Conservation (phyloP, 2,329 filamentous ascomycete species). For the Sarocladium oryzae region DNA sequence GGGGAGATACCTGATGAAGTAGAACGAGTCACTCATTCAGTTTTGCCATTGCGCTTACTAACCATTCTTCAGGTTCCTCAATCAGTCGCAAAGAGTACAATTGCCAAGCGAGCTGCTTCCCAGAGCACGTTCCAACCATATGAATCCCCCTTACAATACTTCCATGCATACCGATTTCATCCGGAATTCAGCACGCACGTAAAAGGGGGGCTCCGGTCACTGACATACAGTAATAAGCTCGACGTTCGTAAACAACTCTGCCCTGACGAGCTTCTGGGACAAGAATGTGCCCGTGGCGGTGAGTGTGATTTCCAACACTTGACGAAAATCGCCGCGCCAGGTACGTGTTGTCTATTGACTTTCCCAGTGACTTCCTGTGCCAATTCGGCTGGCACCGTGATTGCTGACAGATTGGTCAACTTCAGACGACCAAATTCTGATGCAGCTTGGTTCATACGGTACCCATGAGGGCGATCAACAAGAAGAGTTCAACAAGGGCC, state of each 20-base stretch:
- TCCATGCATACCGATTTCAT: constrained; percentile 87
- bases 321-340: constrained; percentile 30
- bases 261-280: constrained; percentile 63
- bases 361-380: constrained; percentile 14
- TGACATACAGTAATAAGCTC: constrained; percentile 92
- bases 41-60: no score
- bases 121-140: constrained; percentile 51
- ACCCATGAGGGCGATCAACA: constrained; percentile 56
- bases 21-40: neutral
- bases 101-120: no score
- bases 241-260: constrained; percentile 70
- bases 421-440: constrained; percentile 66
- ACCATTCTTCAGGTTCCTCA: no score
- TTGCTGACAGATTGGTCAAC: constrained; percentile 38
- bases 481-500: constrained; percentile 54
- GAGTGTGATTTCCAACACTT: constrained; percentile 79
- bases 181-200: constrained; percentile 65
- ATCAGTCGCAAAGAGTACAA: no score
- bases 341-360: constrained; percentile 22
- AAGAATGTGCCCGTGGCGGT: constrained; percentile 62
- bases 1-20: neutral
- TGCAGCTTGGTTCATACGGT: constrained; percentile 62
- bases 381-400: constrained; percentile 26
- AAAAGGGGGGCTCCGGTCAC: constrained; percentile 71
- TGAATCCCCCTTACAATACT: constrained; percentile 72